phyloP scores from a whole-genome alignment of 805 yeast species.

The Wickerhamia fluorescens region DNA sequence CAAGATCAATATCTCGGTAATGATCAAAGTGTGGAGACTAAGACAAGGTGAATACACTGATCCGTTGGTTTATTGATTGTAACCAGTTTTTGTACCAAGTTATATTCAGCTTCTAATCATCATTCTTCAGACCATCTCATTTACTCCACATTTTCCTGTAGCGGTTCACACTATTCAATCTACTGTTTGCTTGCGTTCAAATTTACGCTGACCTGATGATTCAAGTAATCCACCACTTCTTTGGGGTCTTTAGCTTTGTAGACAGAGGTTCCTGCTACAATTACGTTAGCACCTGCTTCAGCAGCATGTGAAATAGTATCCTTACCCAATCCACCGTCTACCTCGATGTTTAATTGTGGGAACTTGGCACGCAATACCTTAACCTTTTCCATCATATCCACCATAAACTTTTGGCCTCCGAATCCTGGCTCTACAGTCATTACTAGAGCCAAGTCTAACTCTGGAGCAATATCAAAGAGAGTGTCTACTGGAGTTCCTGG shows the following conservation, averaged over 20 bases:
- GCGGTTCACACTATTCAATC: too few species aligned
- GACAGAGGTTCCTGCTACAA: conserved; percentile 95
- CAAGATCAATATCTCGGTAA: too few species aligned
- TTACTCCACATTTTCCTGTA: too few species aligned
- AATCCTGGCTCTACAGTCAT: conserved; percentile 99
- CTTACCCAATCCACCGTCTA: conserved; percentile 92
- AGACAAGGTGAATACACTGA: too few species aligned
- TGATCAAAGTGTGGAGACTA: too few species aligned
- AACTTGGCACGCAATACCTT: conserved; percentile 61
- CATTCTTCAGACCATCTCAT: too few species aligned
- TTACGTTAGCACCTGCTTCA: conserved; percentile 95
- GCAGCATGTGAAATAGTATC: conserved; percentile 85
- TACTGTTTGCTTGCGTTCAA: too few species aligned
- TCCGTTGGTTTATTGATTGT: too few species aligned
- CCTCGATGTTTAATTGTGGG: conserved; percentile 84
- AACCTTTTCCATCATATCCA: conserved; percentile 94
- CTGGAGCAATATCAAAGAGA: conserved; percentile 64
- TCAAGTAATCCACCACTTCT: conserved; percentile 64
- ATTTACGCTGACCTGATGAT: too few species aligned
- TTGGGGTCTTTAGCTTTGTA: conserved; percentile 78
- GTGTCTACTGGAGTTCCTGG: conserved; percentile 89
- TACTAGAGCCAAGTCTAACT: conserved; percentile 88
- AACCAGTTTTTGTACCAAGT: too few species aligned
- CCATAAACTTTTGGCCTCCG: conserved; percentile 96
- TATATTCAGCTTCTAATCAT: too few species aligned